Evolutionary conservation across 2,329 filamentous ascomycete species (phyloP).

Genomic region (Xylaria sp.): DNA sequence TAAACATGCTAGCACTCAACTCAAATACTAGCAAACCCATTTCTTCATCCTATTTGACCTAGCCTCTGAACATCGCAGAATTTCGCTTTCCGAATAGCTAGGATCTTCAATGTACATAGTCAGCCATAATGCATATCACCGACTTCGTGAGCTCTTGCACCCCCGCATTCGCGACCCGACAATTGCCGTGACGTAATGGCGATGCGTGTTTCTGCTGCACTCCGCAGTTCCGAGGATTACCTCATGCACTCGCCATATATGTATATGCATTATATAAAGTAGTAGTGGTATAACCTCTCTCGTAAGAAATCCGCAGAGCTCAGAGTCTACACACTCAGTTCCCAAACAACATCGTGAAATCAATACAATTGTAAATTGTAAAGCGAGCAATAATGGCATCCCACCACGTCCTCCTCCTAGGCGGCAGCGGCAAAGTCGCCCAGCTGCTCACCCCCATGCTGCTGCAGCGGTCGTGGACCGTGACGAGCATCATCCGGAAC

Average conservation of each 20-base stretch:
- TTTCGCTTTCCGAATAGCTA: not conserved
- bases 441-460: conserved; percentile 80
- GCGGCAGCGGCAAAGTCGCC: conserved; percentile 84
- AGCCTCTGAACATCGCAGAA: not conserved
- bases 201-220: conserved; percentile 8
- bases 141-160: not conserved
- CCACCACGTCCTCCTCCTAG: conserved; percentile 75
- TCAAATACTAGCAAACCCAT: not conserved
- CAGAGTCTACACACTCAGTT: no score
- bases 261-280: not conserved
- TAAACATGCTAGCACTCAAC: not conserved
- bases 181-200: conserved; percentile 28
- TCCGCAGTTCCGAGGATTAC: conserved; percentile 22
- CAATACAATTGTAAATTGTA: not conserved
- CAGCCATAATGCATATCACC: not conserved
- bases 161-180: conserved; percentile 17
- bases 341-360: not conserved
- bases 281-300: no score
- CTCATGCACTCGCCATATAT: not conserved
- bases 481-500: conserved; percentile 81
- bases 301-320: not conserved
- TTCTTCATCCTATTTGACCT: not conserved
- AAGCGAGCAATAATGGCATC: conserved; percentile 21
- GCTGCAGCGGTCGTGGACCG: conserved; percentile 77
- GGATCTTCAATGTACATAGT: not conserved